These are phyloP conservation scores for Erysimum cheiranthoides DNA, from an alignment of 345 rosid genomes.

Conservation along the genomic window DNA sequence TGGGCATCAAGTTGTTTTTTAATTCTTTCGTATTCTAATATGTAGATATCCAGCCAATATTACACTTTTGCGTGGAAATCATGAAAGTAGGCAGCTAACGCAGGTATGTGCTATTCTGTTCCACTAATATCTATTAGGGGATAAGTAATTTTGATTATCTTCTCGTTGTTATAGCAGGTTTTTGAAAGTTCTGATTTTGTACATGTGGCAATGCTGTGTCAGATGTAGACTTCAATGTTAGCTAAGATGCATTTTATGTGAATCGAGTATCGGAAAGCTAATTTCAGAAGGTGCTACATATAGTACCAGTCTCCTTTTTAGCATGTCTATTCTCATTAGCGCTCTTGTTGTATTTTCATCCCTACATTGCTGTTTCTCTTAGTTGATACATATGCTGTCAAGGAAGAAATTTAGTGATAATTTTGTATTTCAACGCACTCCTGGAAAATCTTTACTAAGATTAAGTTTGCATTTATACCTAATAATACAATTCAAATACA, in stretches of 20 bases:
- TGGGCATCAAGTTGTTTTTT: background rate
- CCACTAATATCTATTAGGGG: constrained; percentile 14
- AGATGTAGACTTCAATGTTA: constrained; percentile 39
- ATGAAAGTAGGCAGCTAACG: constrained; percentile 98
- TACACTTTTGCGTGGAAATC: constrained; percentile 98
- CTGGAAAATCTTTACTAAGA: background rate
- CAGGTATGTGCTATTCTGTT: constrained; percentile 64
- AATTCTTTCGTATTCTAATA: constrained; percentile 19
- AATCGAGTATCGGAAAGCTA: constrained; percentile 35
- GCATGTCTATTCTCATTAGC: constrained; percentile 8
- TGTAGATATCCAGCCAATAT: constrained; percentile 94
- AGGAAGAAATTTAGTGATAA: constrained; percentile 10
- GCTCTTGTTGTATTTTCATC: constrained; percentile 19
- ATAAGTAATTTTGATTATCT: constrained; percentile 14
- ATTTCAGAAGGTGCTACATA: constrained; percentile 35
- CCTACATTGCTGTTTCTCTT: background rate
- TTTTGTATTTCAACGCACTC: constrained; percentile 11
- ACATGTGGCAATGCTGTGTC: constrained; percentile 36
- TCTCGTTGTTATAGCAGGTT: constrained; percentile 36
- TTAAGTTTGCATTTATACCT: constrained; percentile 8
- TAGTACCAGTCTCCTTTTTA: constrained; percentile 29
- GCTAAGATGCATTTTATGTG: constrained; percentile 42
- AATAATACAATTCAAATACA: background rate
- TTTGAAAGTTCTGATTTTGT: constrained; percentile 36
- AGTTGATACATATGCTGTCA: constrained; percentile 14